Evolutionary conservation across 129 eudicot genomes (phyloP).

Genomic region (Erigeron canadensis): DNA sequence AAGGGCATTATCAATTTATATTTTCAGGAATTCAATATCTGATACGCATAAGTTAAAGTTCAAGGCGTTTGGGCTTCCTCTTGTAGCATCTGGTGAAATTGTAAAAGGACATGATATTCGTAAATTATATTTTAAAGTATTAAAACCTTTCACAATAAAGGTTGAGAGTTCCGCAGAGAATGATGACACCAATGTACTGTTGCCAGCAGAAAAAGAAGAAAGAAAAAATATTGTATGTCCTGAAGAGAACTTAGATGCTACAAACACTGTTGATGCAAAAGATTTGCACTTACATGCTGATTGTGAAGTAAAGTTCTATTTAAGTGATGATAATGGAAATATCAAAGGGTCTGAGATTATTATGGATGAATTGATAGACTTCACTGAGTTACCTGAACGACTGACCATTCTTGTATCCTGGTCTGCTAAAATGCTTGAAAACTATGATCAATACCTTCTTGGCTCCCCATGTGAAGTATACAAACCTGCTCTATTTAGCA

Average conservation of each 20-base stretch:
- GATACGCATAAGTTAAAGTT: constrained; percentile 39
- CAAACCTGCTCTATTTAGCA: constrained; percentile 70
- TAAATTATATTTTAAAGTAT: constrained; percentile 56
- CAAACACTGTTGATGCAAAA: constrained; percentile 35
- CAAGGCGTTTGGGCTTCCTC: constrained; percentile 90
- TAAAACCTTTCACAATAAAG: constrained; percentile 49
- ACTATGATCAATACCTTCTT: constrained; percentile 55
- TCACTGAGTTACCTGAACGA: constrained; percentile 41
- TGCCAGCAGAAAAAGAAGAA: constrained; percentile 40
- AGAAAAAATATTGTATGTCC: constrained; percentile 18
- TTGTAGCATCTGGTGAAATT: constrained; percentile 57
- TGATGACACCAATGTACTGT: constrained; percentile 27
- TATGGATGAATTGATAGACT: constrained; percentile 54
- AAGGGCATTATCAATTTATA: constrained; percentile 16
- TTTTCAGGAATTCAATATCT: constrained; percentile 49
- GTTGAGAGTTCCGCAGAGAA: constrained; percentile 31
- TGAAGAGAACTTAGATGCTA: constrained; percentile 30
- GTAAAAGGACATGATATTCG: constrained; percentile 67
- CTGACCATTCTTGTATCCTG: constrained; percentile 62
- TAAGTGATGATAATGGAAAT: constrained; percentile 68
- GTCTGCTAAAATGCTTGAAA: constrained; percentile 59
- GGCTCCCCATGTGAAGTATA: constrained; percentile 70
- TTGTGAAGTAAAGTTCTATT: constrained; percentile 55
- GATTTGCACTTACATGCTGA: constrained; percentile 22
- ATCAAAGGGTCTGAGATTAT: constrained; percentile 49